These are phyloP conservation scores for Marsdenia floribunda DNA, from an alignment of 257 asterid species.

Conservation along the genomic window DNA sequence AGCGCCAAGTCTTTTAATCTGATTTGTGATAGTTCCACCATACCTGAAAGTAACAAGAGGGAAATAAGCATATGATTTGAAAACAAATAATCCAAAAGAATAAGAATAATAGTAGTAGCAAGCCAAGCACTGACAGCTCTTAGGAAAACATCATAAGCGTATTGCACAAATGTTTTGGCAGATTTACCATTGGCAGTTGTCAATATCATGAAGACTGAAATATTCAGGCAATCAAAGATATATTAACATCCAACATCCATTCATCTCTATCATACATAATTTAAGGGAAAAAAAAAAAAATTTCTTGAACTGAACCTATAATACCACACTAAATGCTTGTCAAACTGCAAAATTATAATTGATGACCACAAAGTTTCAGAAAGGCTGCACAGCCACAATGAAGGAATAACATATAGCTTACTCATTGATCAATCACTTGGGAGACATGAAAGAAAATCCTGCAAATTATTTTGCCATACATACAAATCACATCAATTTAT, in stretches of 20 bases:
- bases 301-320: not conserved
- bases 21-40: constrained; percentile 95
- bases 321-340: not conserved
- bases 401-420: not conserved
- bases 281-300: not conserved
- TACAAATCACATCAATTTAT: not conserved
- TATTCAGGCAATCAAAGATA: not conserved
- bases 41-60: constrained; percentile 49
- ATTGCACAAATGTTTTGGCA: not conserved
- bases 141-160: not conserved
- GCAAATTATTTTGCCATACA: not conserved
- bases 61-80: constrained; percentile 21
- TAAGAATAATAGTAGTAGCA: constrained; percentile 13
- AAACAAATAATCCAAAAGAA: constrained; percentile 3
- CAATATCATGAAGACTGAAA: not conserved
- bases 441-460: not conserved
- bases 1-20: constrained; percentile 98
- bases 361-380: not conserved
- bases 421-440: not conserved
- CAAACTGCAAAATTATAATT: not conserved
- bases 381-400: not conserved
- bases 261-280: not conserved
- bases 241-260: not conserved
- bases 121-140: constrained; percentile 6
- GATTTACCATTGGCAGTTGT: not conserved